Conservation (phyloP, 2,329 filamentous ascomycete species). For the Rhynchosporium agropyri region DNA sequence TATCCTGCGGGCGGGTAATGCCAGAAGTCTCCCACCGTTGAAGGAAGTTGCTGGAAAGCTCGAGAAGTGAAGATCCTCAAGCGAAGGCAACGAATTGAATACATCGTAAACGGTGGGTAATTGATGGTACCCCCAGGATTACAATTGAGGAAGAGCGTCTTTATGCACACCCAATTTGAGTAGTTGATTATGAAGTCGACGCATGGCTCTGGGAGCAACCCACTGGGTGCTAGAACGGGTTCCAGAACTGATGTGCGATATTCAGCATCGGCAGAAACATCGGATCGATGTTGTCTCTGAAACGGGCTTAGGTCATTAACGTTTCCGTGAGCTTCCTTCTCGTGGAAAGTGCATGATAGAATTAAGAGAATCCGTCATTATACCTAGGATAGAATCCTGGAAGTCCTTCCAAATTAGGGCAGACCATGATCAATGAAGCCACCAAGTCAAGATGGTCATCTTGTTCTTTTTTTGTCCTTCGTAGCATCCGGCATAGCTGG, state of each 20-base stretch:
- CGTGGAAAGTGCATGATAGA: constrained; percentile 63
- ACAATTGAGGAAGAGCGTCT: constrained; percentile 61
- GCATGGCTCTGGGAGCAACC: constrained; percentile 48
- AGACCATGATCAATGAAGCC: constrained; percentile 64
- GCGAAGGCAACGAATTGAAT: constrained; percentile 53
- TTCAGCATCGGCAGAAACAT: constrained; percentile 32
- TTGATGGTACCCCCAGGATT: constrained; percentile 57
- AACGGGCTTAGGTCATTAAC: constrained; percentile 46
- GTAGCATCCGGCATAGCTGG: constrained; percentile 50
- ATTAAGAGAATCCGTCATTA: constrained; percentile 57
- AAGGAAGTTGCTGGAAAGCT: constrained; percentile 59
- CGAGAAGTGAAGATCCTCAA: constrained; percentile 62
- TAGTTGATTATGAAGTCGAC: constrained; percentile 55
- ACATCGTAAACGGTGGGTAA: constrained; percentile 54
- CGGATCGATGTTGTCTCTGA: constrained; percentile 44
- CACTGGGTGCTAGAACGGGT: constrained; percentile 43
- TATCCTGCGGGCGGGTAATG: constrained; percentile 56
- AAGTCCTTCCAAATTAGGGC: constrained; percentile 64
- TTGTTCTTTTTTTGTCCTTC: constrained; percentile 40
- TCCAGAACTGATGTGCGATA: constrained; percentile 34
- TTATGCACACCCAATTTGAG: constrained; percentile 57
- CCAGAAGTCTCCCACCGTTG: constrained; percentile 57
- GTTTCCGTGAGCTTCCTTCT: constrained; percentile 58
- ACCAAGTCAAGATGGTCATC: constrained; percentile 60
- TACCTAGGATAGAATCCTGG: constrained; percentile 57